Base-by-base conservation (phyloP, 495 filamentous ascomycete genomes). In the Aspergillus heteromorphus region DNA sequence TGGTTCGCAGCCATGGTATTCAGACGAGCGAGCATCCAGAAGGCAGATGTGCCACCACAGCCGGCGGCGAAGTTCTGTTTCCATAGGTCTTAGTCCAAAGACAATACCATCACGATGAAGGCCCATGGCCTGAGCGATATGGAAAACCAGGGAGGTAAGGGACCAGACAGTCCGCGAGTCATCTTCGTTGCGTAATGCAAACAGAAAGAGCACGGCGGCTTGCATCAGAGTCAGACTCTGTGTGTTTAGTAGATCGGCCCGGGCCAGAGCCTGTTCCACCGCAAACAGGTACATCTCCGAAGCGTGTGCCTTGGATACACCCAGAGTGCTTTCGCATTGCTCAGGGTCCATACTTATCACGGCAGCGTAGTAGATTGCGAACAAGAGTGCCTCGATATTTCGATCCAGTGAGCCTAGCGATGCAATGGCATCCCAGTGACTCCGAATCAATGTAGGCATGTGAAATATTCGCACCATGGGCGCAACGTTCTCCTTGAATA, bases 11-110 rank as follows among this genome's bases (percentile, higher is more conserved):
- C 48, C 18, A 17, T 51, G 48, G 19, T 51, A 21, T 64, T 90
- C 87, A 10, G 83, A 79, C 0, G 86, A 82, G 13, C 84, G 74
- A 0, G 79, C 67, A 60, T 91, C 87, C 6, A 90, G 65, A 14
- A 87, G 70, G 60, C 79, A 83, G 6, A 91, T 73, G 13, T 83
- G 78, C 80, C 86, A 88, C 81, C 87, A 92, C 6, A 90, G 65
- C 0, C 88, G 77, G 25, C 88, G 74, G 38, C 88, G 75, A 76
- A 89, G 85, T 59, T 92, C 88, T 10, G 80, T 75, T 45, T 91
- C 83, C 59, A 89, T 87, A 0, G 85, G 82, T 1, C 68, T 69
- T 0, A 87, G 67, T 38, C 77, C 75, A 47, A 87, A 85, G 57
- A 82, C 68, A 0, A 70, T 70, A 6, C 83, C 85, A 54, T 89